Base-by-base conservation (phyloP, 208 protist genomes). In the Leishmania gerbilli region DNA sequence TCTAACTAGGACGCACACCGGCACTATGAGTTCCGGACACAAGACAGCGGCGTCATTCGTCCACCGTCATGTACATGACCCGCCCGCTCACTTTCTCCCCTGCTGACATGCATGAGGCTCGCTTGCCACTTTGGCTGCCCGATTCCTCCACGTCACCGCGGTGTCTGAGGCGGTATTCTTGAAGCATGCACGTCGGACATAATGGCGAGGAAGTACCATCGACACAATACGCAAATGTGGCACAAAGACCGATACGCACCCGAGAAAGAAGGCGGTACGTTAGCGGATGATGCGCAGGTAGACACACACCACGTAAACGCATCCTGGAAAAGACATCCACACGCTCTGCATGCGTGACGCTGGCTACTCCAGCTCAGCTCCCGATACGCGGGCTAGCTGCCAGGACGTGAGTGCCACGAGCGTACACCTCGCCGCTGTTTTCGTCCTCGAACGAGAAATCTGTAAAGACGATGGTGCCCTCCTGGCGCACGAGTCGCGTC, bases 391-490 rank as follows among this genome's bases (percentile, higher is more conserved):
- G 21, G 81, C 47, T 56, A 58, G 40, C 7, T 40, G 34, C 24
- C 64, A 97, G 75, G 19, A 94, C 82, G 80, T 97, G 94, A 3
- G 92, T 92, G 34, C 94, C 94, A 40, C 91, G 89, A 1, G 92
- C 88, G 82, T 94, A 92, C 15, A 97, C 87, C 74, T 92, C 89
- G 9, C 86, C 84, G 7, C 80, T 88, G 7, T 72, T 79, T 72
- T 90, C 87, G 68, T 95, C 90, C 79, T 95, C 86, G 71, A 97
- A 95, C 1, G 88, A 89, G 65, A 95, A 97, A 58, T 95, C 91
- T 31, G 91, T 91, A 71, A 93, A 95, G 53, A 91, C 77, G 40
- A 94, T 62, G 79, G 81, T 80, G 71, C 85, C 77, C 21, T 42
- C 62, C 76, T 87, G 79, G 42, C 87, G 82, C 69, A 91, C 84